These are phyloP conservation scores for Entophlyctis luteolus DNA, from an alignment of 192 early-diverging fungal species.

Conservation along the genomic window DNA sequence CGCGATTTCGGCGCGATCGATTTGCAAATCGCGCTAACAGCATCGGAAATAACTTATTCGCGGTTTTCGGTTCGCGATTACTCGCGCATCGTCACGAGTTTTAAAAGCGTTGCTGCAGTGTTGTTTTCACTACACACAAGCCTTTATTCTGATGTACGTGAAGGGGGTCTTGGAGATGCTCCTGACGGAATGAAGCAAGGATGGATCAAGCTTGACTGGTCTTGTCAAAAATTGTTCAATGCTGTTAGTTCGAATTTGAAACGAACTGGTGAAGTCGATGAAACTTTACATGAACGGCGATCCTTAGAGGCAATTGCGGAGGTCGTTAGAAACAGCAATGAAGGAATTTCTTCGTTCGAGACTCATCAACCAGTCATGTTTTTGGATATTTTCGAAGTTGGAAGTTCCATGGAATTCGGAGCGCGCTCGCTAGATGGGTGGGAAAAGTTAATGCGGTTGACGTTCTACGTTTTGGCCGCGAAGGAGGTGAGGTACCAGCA, in stretches of 20 bases:
- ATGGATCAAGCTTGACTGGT: background rate
- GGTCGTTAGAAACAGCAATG: background rate
- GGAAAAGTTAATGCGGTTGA: slow-evolving; percentile 19
- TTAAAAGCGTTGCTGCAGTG: slow-evolving; percentile 3
- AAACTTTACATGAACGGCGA: background rate
- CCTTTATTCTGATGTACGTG: background rate
- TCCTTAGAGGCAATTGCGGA: background rate
- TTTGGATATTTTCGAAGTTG: background rate
- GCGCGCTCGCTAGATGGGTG: background rate
- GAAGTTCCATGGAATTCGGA: background rate
- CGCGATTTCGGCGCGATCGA: background rate
- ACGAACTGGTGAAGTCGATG: background rate
- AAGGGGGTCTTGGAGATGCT: background rate
- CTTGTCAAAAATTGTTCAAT: background rate
- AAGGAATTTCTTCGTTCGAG: background rate
- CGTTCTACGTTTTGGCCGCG: background rate
- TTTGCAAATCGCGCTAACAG: background rate
- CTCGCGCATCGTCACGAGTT: background rate
- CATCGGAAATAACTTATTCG: slow-evolving; percentile 22
- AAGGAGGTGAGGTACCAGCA: background rate
- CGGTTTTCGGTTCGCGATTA: slow-evolving; percentile 11
- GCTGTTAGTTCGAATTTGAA: background rate
- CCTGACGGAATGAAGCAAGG: background rate
- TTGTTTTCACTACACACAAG: slow-evolving; percentile 9
- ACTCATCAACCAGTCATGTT: background rate